phyloP scores from a whole-genome alignment of 495 filamentous ascomycete species.

The Geoglossum glabrum region DNA sequence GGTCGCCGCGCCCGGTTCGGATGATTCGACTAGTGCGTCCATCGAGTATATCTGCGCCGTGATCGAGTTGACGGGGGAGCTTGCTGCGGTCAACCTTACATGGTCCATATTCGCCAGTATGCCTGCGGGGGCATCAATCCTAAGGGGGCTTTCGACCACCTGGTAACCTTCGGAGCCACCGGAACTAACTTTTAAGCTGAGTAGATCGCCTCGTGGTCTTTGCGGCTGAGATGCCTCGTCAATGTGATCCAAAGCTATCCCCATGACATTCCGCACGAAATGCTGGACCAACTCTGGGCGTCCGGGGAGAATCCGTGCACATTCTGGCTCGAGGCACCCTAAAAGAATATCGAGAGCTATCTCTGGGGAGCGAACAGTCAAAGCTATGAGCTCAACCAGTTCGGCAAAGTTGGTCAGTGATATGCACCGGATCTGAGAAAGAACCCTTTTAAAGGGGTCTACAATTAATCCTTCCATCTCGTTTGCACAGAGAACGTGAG shows the following conservation, averaged over 20 bases:
- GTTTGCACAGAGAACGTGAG: neutral
- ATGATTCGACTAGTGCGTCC: neutral
- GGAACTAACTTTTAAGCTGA: neutral
- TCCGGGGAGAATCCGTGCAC: slow-evolving; percentile 13
- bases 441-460: neutral
- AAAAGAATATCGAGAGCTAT: neutral
- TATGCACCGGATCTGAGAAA: neutral
- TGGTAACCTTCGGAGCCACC: neutral
- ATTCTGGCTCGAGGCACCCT: neutral
- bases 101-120: neutral
- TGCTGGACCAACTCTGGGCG: slow-evolving; percentile 14
- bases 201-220: slow-evolving; percentile 2
- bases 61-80: neutral
- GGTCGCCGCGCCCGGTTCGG: neutral
- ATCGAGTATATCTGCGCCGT: neutral
- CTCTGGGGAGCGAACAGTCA: neutral
- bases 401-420: neutral
- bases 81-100: neutral
- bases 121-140: neutral
- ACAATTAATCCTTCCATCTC: neutral
- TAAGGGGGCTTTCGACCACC: neutral
- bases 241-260: slow-evolving; percentile 29
- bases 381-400: neutral
- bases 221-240: slow-evolving; percentile 21
- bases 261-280: slow-evolving; percentile 21